These are phyloP conservation scores for Zangia roseola DNA, from an alignment of 768 basidiomycete genomes.

Conservation along the genomic window DNA sequence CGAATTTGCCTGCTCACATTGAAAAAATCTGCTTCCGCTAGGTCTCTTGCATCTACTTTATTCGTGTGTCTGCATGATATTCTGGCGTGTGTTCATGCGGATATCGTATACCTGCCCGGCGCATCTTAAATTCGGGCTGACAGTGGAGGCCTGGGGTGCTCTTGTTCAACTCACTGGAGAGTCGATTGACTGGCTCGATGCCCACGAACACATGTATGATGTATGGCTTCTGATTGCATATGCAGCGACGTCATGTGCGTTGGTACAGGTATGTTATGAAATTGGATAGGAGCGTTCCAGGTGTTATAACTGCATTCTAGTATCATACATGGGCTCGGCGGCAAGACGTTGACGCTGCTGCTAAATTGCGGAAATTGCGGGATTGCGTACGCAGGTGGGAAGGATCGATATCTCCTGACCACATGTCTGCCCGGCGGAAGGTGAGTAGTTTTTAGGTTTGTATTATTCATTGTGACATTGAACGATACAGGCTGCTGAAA, in stretches of 20 bases:
- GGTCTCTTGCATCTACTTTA: slow-evolving; percentile 88
- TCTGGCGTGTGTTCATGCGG: slow-evolving; percentile 98
- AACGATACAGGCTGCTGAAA: slow-evolving; percentile 74
- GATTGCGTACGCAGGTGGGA: slow-evolving; percentile 91
- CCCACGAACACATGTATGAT: slow-evolving; percentile 78
- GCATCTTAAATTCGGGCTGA: slow-evolving; percentile 84
- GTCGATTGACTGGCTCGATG: slow-evolving; percentile 87
- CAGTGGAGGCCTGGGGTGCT: slow-evolving; percentile 74
- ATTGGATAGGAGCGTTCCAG: neutral
- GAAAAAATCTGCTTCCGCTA: slow-evolving; percentile 24
- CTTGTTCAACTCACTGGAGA: slow-evolving; percentile 74
- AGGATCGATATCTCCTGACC: slow-evolving; percentile 80
- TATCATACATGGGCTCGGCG: slow-evolving; percentile 93
- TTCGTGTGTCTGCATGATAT: slow-evolving; percentile 91
- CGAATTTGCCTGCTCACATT: slow-evolving; percentile 1
- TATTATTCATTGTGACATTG: slow-evolving; percentile 2
- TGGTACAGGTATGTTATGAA: slow-evolving; percentile 70
- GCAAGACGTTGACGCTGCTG: slow-evolving; percentile 71
- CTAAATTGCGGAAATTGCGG: slow-evolving; percentile 73
- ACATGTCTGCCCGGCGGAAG: slow-evolving; percentile 94
- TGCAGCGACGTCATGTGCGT: slow-evolving; percentile 82
- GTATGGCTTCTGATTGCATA: slow-evolving; percentile 87
- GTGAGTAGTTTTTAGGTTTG: slow-evolving; percentile 35
- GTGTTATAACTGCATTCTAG: slow-evolving; percentile 38
- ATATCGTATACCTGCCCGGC: slow-evolving; percentile 91